Percentiles rank a stretch among this genome's conserved stretches.
Evolutionary conservation across 257 asterid genomes (phyloP).

Genomic region (Ocimum tenuiflorum): DNA sequence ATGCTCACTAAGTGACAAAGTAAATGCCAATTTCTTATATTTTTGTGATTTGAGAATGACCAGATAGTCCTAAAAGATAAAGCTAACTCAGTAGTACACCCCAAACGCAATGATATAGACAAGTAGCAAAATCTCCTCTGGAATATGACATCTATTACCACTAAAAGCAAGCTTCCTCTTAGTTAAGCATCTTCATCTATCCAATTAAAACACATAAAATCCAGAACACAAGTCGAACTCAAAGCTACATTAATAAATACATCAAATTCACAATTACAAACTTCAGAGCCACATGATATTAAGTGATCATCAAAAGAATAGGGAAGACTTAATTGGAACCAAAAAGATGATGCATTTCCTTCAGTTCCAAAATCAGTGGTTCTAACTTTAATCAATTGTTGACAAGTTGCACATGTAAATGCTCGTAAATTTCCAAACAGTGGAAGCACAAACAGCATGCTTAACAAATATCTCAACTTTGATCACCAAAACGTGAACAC

Average conservation of each 20-base stretch:
- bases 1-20: neutral
- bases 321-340: neutral
- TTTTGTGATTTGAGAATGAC: neutral
- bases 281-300: neutral
- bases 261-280: neutral
- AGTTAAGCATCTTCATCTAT: neutral
- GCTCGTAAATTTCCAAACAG: neutral
- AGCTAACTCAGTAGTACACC: neutral
- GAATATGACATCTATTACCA: conserved; percentile 3
- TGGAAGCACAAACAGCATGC: neutral
- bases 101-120: neutral
- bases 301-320: conserved; percentile 8
- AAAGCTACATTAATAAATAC: neutral
- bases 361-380: conserved; percentile 6
- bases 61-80: neutral
- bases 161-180: neutral
- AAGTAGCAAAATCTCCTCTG: neutral
- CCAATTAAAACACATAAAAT: neutral
- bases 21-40: neutral
- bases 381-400: neutral
- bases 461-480: neutral
- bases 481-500: conserved; percentile 13
- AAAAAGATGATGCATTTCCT: conserved; percentile 9
- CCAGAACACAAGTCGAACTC: neutral
- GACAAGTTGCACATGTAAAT: neutral